phyloP scores from a whole-genome alignment of 495 filamentous ascomycete species.

The Oidiodendron maius region DNA sequence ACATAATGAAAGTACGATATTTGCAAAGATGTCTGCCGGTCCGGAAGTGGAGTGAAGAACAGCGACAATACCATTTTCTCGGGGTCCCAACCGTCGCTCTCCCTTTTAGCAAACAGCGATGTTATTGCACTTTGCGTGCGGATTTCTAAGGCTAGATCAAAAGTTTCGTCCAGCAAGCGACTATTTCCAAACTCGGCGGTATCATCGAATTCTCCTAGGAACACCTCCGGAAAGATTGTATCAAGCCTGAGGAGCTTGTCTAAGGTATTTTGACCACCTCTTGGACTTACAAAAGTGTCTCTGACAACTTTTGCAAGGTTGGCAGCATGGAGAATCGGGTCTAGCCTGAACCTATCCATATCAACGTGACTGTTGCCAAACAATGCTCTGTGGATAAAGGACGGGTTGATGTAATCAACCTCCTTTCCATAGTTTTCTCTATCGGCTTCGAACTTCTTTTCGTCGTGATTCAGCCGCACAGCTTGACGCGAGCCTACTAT shows the following conservation, averaged over 20 bases:
- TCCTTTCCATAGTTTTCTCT: constrained; percentile 13
- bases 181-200: constrained; percentile 19
- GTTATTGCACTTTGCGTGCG: constrained; percentile 33
- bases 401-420: constrained; percentile 24
- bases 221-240: constrained; percentile 27
- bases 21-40: background rate
- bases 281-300: constrained; percentile 11
- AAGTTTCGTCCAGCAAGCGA: constrained; percentile 24
- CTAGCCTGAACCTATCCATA: constrained; percentile 22
- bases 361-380: constrained; percentile 19
- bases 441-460: constrained; percentile 17
- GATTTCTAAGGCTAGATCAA: constrained; percentile 32
- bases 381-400: constrained; percentile 21
- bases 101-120: constrained; percentile 15
- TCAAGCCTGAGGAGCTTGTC: constrained; percentile 26
- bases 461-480: constrained; percentile 19
- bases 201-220: constrained; percentile 21
- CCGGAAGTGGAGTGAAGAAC: constrained; percentile 19
- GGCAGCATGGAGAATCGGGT: constrained; percentile 33
- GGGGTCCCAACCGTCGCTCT: constrained; percentile 24
- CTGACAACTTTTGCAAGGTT: constrained; percentile 34
- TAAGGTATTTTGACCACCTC: background rate
- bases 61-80: constrained; percentile 22
- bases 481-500: constrained; percentile 24
- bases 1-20: constrained; percentile 6